Evolutionary conservation across 768 basidiomycete genomes (phyloP), one percentile per base, ranked within the genome.

Genomic region (Suillus discolor): DNA sequence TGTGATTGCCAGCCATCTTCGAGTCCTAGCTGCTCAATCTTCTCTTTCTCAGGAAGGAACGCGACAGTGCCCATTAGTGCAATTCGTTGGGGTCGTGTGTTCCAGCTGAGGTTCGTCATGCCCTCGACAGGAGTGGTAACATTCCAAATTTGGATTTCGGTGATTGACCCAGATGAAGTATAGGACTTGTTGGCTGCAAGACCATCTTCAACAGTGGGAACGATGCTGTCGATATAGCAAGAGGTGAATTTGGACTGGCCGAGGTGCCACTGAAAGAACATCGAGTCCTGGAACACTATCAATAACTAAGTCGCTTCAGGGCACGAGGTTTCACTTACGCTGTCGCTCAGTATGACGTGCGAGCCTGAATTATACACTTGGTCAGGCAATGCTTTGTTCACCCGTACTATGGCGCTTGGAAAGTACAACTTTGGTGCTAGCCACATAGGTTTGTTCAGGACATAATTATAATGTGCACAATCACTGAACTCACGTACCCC

Each of bases 181-280:
- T 71, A 71, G 57, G 62, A 66, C 45, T 72, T 71, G 57, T 65
- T 66, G 9, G 61, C 66, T 3, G 59, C 64, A 18, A 51, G 42
- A 8, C 67, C 64, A 9, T 71, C 60, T 47, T 64, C 62, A 1
- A 57, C 15, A 4, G 64, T 45, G 28, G 71, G 70, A 8, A 72
- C 71, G 64, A 66, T 62, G 6, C 53, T 66, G 15, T 64, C 62
- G 31, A 72, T 64, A 34, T 72, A 72, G 59, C 71, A 72, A 18
- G 49, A 65, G 3, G 66, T 62, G 55, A 65, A 69, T 39, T 23
- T 67, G 34, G 70, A 66, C 18, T 62, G 64, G 20, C 31, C 23
- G 28, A 62, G 55, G 23, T 61, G 54, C 71, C 71, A 72, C n/a
- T 67, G 70, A 57, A 69, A 72, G 61, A 72, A 67, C 71, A 72